These are phyloP conservation scores for Xerocomellus amylosporus DNA, from an alignment of 768 basidiomycete species.

Conservation along the genomic window DNA sequence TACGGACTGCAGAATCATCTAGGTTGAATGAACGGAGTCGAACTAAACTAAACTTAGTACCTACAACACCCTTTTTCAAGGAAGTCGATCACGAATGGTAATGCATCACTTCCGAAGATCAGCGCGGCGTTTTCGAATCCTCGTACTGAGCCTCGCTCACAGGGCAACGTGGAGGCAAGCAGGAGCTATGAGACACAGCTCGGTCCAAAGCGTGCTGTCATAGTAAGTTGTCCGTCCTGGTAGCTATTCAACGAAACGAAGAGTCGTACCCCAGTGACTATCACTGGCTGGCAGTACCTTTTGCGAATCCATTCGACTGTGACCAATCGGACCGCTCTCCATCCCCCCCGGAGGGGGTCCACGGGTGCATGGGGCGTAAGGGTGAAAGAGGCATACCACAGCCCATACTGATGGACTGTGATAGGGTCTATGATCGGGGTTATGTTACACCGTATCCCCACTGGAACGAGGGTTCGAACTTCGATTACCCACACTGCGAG, in stretches of 20 bases:
- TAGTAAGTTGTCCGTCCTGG: no score
- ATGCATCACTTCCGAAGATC: no score
- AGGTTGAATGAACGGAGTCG: neutral
- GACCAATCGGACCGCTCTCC: neutral
- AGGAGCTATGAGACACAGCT: no score
- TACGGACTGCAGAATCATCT: neutral
- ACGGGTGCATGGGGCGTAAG: no score
- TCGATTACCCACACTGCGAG: neutral
- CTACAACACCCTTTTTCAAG: neutral
- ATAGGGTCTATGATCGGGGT: neutral
- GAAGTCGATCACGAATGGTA: neutral
- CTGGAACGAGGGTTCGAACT: constrained; percentile 1
- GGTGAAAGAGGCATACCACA: no score
- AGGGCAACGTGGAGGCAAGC: no score
- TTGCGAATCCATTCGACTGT: neutral
- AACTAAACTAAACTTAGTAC: no score
- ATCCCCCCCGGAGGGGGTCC: no score
- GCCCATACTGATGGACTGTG: neutral
- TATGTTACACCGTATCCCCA: neutral
- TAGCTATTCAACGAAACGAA: neutral
- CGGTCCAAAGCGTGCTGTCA: no score
- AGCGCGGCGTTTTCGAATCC: no score
- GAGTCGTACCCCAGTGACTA: neutral
- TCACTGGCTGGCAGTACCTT: no score
- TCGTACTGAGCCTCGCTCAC: no score